Conservation (phyloP, 345 rosid species). For the Citrus trifoliata region DNA sequence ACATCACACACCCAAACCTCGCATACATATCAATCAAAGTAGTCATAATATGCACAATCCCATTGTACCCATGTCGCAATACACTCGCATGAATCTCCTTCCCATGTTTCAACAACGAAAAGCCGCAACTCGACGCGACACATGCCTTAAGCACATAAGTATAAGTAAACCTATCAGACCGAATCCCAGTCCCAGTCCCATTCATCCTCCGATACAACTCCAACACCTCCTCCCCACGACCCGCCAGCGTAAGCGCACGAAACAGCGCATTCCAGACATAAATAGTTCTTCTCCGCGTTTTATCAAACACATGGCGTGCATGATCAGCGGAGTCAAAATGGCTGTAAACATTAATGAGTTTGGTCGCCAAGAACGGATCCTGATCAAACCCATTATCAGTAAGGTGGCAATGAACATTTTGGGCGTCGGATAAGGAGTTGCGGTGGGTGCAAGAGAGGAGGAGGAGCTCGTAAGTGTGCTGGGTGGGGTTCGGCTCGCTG, state of each 20-base stretch:
- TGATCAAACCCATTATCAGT: constrained; percentile 69
- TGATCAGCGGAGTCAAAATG: constrained; percentile 46
- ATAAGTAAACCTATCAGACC: constrained; percentile 81
- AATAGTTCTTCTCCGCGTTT: constrained; percentile 67
- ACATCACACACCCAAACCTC: constrained; percentile 55
- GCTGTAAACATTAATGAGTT: constrained; percentile 70
- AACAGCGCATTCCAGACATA: constrained; percentile 87
- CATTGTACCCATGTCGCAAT: constrained; percentile 55
- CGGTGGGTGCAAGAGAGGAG: constrained; percentile 62
- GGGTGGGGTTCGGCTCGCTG: constrained; percentile 58
- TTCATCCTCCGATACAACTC: constrained; percentile 66
- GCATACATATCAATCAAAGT: constrained; percentile 91
- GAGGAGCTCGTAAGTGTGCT: constrained; percentile 79
- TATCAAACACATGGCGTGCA: constrained; percentile 83
- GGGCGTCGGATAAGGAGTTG: constrained; percentile 56
- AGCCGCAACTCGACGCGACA: constrained; percentile 50
- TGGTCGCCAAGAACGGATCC: constrained; percentile 92
- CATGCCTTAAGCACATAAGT: constrained; percentile 87
- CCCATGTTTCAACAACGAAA: constrained; percentile 43
- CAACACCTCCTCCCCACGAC: constrained; percentile 75
- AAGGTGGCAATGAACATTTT: constrained; percentile 60
- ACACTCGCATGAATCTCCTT: constrained; percentile 83
- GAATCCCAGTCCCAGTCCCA: constrained; percentile 33
- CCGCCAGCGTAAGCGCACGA: constrained; percentile 70
- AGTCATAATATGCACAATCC: constrained; percentile 71